Conservation (phyloP, 352 stramenopile species). For the Phytophthora citricola region DNA sequence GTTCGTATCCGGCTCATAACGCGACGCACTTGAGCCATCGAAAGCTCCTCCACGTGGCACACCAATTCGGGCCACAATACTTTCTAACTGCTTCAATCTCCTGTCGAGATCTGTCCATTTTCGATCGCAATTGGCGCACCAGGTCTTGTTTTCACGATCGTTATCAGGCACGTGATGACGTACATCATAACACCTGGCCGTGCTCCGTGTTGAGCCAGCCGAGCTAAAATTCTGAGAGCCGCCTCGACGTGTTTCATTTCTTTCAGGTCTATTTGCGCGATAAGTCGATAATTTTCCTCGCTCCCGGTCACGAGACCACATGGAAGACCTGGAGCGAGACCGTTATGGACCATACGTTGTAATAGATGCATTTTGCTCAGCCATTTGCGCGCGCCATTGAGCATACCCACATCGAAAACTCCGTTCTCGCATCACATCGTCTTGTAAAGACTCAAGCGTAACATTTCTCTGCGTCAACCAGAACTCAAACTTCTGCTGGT, state of each 20-base stretch:
- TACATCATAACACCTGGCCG: constrained; percentile 15
- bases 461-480: constrained; percentile 30
- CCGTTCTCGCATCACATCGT: constrained; percentile 19
- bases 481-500: constrained; percentile 39
- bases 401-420: constrained; percentile 26
- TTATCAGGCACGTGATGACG: background rate
- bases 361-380: background rate
- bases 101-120: constrained; percentile 20
- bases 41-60: background rate
- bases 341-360: background rate
- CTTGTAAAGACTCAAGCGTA: constrained; percentile 14
- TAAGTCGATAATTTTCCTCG: background rate
- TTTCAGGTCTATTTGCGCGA: constrained; percentile 10
- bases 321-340: constrained; percentile 3
- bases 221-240: background rate
- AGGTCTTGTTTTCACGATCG: background rate
- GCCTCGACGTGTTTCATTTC: background rate
- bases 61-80: constrained; percentile 22
- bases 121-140: constrained; percentile 24
- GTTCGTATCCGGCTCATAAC: constrained; percentile 1
- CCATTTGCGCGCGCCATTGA: constrained; percentile 24
- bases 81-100: constrained; percentile 25
- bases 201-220: background rate
- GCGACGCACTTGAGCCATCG: background rate
- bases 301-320: background rate